Evolutionary conservation across 257 asterid genomes (phyloP), one percentile per base, ranked within the genome.

Genomic region (Galeopsis tetrahit): DNA sequence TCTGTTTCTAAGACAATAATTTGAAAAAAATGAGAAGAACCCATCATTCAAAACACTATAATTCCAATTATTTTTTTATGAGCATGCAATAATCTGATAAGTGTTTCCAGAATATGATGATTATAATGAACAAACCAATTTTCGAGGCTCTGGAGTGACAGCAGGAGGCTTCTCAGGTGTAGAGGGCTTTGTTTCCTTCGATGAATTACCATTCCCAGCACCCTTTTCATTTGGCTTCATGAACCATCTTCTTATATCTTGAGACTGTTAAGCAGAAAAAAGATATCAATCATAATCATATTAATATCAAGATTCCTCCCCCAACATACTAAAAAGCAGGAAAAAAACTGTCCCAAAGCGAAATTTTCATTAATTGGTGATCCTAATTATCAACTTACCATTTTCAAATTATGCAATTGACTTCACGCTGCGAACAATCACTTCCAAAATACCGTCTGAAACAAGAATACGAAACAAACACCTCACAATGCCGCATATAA

Each of bases 211-310:
- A 79, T 84, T 85, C 63, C 90, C 95, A 63, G 78, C 6, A 34
- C 85, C 83, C 76, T 87, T 85, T 2, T 82, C 88, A 46, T 84
- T 96, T 74, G 79, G 85, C 86, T 88, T 94, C 82, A 85, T 79
- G 81, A 94, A 94, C 98, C 98, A 94, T 58, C 89, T 94, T 75
- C 98, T 87, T 62, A 91, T 94, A 82, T 94, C 98, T 57, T 81
- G 89, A 44, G 98, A 84, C 96, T 93, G 93, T 67, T 9, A 17
- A 59, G 8, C 55, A 35, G 53, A 64, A 53, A 53, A 46, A 66
- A 52, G 71, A 63, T 51, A 42, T 42, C 62, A 64, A 10, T 43
- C 36, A 63, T 10, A 6, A 5, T 44, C 33, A 71, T 53, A 66
- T 7, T 39, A 15, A n/a, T 17, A 48, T 38, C 63, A 60, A 4